Evolutionary conservation across 2,329 filamentous ascomycete species (phyloP).

Genomic region (Arthrobotrys conoides): DNA sequence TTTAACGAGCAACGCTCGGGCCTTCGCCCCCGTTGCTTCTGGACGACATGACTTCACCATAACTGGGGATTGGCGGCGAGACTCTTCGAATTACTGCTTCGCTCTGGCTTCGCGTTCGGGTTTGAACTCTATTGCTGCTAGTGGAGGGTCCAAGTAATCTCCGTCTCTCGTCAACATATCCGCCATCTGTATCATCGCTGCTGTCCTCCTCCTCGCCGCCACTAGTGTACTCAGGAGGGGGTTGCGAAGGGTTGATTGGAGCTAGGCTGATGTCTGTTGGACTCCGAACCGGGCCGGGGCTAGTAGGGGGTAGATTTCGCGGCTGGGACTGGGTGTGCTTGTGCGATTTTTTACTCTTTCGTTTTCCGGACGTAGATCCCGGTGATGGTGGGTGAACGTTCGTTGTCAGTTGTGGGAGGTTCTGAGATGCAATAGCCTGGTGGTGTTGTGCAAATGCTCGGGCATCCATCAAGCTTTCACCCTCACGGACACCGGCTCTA

Average conservation of each 20-base stretch:
- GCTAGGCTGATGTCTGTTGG: conserved; percentile 97
- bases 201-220: conserved; percentile 60
- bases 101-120: conserved; percentile 53
- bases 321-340: conserved; percentile 73
- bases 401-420: conserved; percentile 69
- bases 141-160: conserved; percentile 50
- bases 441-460: conserved; percentile 54
- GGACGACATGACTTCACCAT: conserved; percentile 57
- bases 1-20: conserved; percentile 27
- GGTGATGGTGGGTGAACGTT: conserved; percentile 66
- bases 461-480: conserved; percentile 53
- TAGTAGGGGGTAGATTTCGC: conserved; percentile 80
- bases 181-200: conserved; percentile 53
- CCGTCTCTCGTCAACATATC: conserved; percentile 45
- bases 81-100: conserved; percentile 51
- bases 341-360: conserved; percentile 65
- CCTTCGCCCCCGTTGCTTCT: conserved; percentile 43
- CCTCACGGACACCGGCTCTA: conserved; percentile 68
- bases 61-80: conserved; percentile 56
- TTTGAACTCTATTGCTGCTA: conserved; percentile 38
- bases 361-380: conserved; percentile 67
- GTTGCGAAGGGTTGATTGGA: conserved; percentile 66
- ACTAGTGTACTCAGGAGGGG: conserved; percentile 60
- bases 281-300: conserved; percentile 88
- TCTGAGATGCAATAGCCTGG: conserved; percentile 68